phyloP scores from a whole-genome alignment of 2,329 filamentous ascomycete genomes.

The Aureobasidium pullulans region DNA sequence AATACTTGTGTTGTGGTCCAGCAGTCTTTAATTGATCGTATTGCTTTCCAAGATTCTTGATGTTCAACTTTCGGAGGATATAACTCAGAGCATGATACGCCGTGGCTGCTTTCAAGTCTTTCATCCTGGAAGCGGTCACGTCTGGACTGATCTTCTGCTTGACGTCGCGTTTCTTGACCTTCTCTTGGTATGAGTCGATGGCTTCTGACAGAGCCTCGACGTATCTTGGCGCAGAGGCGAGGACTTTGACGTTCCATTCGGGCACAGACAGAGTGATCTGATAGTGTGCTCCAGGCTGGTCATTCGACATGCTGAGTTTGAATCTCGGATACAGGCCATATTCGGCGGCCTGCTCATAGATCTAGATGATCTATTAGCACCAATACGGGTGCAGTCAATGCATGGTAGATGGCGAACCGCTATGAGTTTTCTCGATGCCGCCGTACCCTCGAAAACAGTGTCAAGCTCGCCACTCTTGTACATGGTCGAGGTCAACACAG shows the following conservation, averaged over 20 bases:
- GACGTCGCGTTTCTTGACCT: not conserved
- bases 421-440: not conserved
- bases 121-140: not conserved
- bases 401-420: not conserved
- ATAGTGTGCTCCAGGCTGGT: not conserved
- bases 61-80: not conserved
- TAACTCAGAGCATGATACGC: not conserved
- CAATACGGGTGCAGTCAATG: no score
- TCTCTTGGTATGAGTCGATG: not conserved
- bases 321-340: not conserved
- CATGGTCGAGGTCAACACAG: not conserved
- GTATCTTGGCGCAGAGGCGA: not conserved
- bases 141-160: not conserved
- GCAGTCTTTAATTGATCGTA: not conserved
- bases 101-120: not conserved
- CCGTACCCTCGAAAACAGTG: not conserved
- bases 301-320: not conserved
- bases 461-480: not conserved
- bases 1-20: not conserved
- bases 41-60: not conserved
- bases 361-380: not conserved
- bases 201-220: not conserved
- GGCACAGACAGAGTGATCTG: not conserved
- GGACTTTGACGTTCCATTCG: not conserved
- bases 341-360: not conserved